These are phyloP conservation scores for Penicillium angulare DNA, from an alignment of 495 filamentous ascomycete genomes.

Conservation along the genomic window DNA sequence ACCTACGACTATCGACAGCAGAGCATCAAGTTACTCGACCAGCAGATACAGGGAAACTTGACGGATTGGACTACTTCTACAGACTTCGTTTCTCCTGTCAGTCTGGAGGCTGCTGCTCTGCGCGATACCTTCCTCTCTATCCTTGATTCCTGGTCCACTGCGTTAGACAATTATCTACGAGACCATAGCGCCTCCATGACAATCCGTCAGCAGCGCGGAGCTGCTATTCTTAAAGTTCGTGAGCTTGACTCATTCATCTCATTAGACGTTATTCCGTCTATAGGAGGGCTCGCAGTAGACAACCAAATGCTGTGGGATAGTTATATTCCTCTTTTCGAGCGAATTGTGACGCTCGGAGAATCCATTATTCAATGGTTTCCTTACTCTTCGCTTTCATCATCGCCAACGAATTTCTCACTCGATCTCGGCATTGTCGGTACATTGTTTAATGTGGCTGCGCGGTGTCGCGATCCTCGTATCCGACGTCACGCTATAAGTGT, in stretches of 20 bases:
- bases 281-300: not conserved
- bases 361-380: constrained; percentile 8
- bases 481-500: constrained; percentile 56
- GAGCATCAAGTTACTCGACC: not conserved
- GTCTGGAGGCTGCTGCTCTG: not conserved
- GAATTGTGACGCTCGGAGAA: constrained; percentile 24
- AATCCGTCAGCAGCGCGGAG: constrained; percentile 11
- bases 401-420: constrained; percentile 17
- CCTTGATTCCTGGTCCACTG: constrained; percentile 14
- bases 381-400: not conserved
- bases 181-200: constrained; percentile 8
- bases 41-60: not conserved
- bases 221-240: constrained; percentile 17
- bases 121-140: constrained; percentile 6
- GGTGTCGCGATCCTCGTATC: constrained; percentile 55
- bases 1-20: constrained; percentile 1
- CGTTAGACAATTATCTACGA: constrained; percentile 14
- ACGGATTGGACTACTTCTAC: not conserved
- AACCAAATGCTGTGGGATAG: constrained; percentile 14
- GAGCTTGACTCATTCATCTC: constrained; percentile 7
- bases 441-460: constrained; percentile 56
- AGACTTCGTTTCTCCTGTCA: not conserved
- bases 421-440: constrained; percentile 51
- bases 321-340: constrained; percentile 18
- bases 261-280: constrained; percentile 2